Evolutionary conservation across 169 alveolate genomes (phyloP).

Genomic region (Eimeria falciformis): DNA sequence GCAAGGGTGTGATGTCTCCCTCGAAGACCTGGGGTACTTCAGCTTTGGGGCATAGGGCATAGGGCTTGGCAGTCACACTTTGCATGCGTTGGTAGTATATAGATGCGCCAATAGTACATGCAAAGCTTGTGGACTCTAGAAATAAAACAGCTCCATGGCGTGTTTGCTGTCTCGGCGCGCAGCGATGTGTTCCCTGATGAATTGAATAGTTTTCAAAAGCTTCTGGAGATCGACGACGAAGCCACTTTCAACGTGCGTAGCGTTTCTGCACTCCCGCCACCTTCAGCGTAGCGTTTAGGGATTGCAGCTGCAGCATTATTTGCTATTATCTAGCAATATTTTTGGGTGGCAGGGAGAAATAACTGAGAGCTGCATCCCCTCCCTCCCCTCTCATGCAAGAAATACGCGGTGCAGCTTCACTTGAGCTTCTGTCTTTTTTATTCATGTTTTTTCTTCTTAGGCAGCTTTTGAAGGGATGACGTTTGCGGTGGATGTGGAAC

Average conservation of each 20-base stretch:
- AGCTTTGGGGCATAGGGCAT: not conserved
- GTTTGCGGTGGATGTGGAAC: constrained; percentile 33
- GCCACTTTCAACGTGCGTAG: constrained; percentile 42
- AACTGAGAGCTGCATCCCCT: too few species aligned
- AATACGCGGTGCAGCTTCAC: too few species aligned
- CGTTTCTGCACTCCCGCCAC: too few species aligned
- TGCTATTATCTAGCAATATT: too few species aligned
- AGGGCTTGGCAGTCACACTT: not conserved
- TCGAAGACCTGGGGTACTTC: constrained; percentile 39
- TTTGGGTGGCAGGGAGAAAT: too few species aligned
- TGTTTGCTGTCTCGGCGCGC: not conserved
- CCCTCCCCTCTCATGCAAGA: too few species aligned
- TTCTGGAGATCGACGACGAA: constrained; percentile 25
- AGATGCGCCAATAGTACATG: too few species aligned
- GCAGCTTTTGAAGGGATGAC: constrained; percentile 31
- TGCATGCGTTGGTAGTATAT: too few species aligned
- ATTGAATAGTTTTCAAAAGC: constrained; percentile 28
- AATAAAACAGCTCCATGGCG: not conserved
- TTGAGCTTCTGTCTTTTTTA: too few species aligned
- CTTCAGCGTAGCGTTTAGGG: too few species aligned
- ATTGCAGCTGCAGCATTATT: too few species aligned
- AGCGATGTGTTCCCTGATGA: constrained; percentile 62
- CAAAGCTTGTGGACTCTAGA: not conserved
- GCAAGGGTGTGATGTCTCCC: constrained; percentile 22
- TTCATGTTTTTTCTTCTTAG: not conserved